Conservation (phyloP, 306 rosid genomes). For the Corylus avellana region DNA sequence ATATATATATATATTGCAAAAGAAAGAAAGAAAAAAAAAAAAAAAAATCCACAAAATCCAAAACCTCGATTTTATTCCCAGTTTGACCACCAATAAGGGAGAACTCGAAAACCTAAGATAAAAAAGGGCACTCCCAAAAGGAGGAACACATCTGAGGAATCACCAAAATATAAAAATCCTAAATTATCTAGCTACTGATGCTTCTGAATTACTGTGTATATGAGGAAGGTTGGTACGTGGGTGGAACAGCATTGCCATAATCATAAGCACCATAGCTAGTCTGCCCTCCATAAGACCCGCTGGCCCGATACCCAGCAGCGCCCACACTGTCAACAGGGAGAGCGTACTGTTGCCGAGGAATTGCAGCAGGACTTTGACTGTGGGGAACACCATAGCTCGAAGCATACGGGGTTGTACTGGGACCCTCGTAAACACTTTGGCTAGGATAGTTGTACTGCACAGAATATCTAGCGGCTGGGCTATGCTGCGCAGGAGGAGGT, state of each 20-base stretch:
- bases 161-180: not conserved
- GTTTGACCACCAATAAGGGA: not conserved
- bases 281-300: slow-evolving; percentile 59
- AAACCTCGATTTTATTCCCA: slow-evolving; percentile 6
- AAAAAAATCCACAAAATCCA: not conserved
- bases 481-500: slow-evolving; percentile 60
- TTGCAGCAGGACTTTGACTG: slow-evolving; percentile 58
- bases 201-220: slow-evolving; percentile 40
- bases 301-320: slow-evolving; percentile 38
- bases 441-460: slow-evolving; percentile 50
- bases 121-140: not conserved
- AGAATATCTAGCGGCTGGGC: slow-evolving; percentile 62
- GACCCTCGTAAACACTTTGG: slow-evolving; percentile 50
- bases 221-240: slow-evolving; percentile 54
- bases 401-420: slow-evolving; percentile 51
- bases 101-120: not conserved
- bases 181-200: slow-evolving; percentile 21
- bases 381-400: slow-evolving; percentile 53
- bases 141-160: not conserved
- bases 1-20: no score
- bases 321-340: slow-evolving; percentile 54
- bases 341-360: slow-evolving; percentile 63
- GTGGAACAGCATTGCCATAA: slow-evolving; percentile 49
- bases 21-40: no score
- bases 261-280: slow-evolving; percentile 55